A percentile compares a stretch with the other conserved stretches of the same genome.
Evolutionary conservation across 2,329 filamentous ascomycete genomes (phyloP).

Genomic region (Penicillium oxalicum): DNA sequence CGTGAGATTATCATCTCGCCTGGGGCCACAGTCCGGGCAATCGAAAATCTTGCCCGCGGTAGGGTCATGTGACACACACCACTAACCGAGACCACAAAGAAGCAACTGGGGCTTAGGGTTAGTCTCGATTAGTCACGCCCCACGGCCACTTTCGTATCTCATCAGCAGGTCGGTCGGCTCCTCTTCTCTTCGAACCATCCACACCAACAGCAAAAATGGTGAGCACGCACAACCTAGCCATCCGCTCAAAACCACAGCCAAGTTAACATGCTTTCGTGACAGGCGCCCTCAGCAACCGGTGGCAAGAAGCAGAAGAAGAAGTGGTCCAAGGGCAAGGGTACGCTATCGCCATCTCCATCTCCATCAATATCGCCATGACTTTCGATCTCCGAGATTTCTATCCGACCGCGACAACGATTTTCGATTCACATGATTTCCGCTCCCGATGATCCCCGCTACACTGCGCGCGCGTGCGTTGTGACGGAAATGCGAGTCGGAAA

Average conservation of each 20-base stretch:
- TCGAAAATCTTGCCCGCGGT: no score
- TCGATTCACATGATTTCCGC: not conserved
- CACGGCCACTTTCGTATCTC: conserved; percentile 24
- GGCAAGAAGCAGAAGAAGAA: conserved; percentile 53
- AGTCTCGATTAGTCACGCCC: conserved; percentile 19
- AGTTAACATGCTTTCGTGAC: conserved; percentile 16
- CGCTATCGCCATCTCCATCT: conserved; percentile 26
- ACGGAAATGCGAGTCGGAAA: conserved; percentile 5
- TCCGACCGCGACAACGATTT: conserved; percentile 19
- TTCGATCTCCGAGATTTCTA: conserved; percentile 15
- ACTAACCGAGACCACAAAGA: conserved; percentile 16
- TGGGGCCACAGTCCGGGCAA: no score
- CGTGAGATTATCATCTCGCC: not conserved
- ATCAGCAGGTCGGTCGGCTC: conserved; percentile 11
- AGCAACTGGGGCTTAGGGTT: conserved; percentile 22
- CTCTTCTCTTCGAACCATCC: conserved; percentile 21
- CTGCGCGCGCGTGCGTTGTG: no score
- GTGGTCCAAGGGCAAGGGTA: conserved; percentile 55
- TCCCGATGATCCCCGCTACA: no score
- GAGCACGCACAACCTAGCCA: conserved; percentile 11
- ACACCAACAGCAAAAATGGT: conserved; percentile 24
- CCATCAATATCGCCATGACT: conserved; percentile 19
- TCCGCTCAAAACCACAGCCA: conserved; percentile 1
- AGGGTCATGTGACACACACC: conserved; percentile 5
- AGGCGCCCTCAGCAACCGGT: conserved; percentile 46